Evolutionary conservation across 345 rosid species (phyloP), one percentile per base, ranked within the genome.

Genomic region (Lagerstroemia speciosa): DNA sequence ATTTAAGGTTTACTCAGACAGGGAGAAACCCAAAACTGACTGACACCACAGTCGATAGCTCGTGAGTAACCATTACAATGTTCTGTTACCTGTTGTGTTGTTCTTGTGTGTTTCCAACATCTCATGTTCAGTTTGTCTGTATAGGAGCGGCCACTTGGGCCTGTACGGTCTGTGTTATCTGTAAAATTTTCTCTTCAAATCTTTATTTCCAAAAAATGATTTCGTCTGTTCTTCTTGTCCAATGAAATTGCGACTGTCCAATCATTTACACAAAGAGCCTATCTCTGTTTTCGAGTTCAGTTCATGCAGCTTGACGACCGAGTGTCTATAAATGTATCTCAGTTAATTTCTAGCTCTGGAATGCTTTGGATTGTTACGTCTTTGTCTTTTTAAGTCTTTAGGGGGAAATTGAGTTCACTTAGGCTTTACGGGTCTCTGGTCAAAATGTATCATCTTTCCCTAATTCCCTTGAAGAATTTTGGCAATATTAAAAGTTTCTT

Each of bases 1-100:
- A 74, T 78, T 90, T 48, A 86, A 76, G 71, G 70, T 90, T 58
- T 85, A 68, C 43, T 60, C 87, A 0, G 90, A 84, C 64, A 72
- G 72, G 64, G 84, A 65, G 15, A 78, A 74, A 70, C 70, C 57
- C 22, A 83, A 83, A n/a, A n/a, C n/a, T n/a, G 71, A 62, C 34
- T 61, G 87, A 79, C 69, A 68, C 72, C 3, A 66, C 62, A 73
- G 24, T 37, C 3, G 64, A 0, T 8, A 36, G 67, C 70, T 36
- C 69, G 95, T 88, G 82, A 84, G 93, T 78, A 58, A 20, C 43
- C 60, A 34, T 62, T 64, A 50, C 15, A 12, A 34, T 14, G 17
- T 15, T 31, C 14, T 7, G 1, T 61, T 34, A 5, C 26, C 16
- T 2, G 33, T 31, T 62, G 1, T 6, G 24, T n/a, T n/a, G n/a